A percentile compares a stretch with the other conserved stretches of the same genome.
Evolutionary conservation across 768 basidiomycete genomes (phyloP).

Genomic region (Suillus lakei): DNA sequence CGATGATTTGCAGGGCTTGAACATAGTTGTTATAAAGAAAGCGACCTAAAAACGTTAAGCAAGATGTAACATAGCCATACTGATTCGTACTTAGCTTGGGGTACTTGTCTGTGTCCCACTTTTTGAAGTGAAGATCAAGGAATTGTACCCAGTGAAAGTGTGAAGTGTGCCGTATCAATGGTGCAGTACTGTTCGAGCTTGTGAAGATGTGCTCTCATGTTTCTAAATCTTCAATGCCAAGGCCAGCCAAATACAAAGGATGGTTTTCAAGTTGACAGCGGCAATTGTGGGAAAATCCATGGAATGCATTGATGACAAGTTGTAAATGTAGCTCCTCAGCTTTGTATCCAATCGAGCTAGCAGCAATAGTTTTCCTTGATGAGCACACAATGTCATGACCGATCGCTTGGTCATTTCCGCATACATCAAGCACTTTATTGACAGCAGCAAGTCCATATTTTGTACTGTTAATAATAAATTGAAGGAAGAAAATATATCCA

Average conservation of each 20-base stretch:
- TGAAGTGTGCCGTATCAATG: conserved; percentile 13
- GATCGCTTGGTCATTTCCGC: conserved; percentile 15
- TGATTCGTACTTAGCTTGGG: conserved; percentile 3
- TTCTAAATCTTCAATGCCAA: conserved; percentile 24
- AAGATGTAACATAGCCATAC: no score
- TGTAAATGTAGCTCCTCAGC: conserved; percentile 10
- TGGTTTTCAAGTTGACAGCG: conserved; percentile 23
- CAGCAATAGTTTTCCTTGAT: conserved; percentile 22
- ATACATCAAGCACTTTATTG: conserved; percentile 26
- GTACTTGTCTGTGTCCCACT: conserved; percentile 4
- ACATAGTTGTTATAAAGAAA: conserved; percentile 23
- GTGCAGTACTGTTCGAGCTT: conserved; percentile 12
- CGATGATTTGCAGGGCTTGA: conserved; percentile 19
- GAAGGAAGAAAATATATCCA: background rate
- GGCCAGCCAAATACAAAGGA: conserved; percentile 14
- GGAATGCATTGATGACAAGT: conserved; percentile 23
- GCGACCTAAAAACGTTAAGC: background rate
- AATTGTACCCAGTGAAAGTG: conserved; percentile 23
- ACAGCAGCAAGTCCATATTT: conserved; percentile 18
- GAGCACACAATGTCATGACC: conserved; percentile 36
- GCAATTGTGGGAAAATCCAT: conserved; percentile 27
- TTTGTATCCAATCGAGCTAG: conserved; percentile 19
- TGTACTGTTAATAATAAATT: background rate
- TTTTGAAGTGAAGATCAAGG: conserved; percentile 11
- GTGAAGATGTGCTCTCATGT: conserved; percentile 22